phyloP scores from a whole-genome alignment of 441 rosid species.

The Gossypium trilobum region DNA sequence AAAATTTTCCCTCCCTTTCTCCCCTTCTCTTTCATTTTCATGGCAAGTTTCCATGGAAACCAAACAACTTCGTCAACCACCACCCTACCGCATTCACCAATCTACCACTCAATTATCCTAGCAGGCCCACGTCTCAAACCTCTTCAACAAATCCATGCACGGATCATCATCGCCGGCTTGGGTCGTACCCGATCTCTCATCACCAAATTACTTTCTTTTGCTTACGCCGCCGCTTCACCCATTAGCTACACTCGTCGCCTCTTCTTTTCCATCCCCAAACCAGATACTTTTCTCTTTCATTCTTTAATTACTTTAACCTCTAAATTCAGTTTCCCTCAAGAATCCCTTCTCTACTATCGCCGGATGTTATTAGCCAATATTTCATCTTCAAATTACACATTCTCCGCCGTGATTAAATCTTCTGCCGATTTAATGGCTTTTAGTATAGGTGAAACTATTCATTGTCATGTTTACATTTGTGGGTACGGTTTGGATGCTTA shows the following conservation, averaged over 20 bases:
- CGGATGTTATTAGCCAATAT: slow-evolving; percentile 36
- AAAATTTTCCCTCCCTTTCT: neutral
- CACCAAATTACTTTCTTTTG: slow-evolving; percentile 62
- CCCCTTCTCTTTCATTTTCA: slow-evolving; percentile 3
- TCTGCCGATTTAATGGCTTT: slow-evolving; percentile 48
- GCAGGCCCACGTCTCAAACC: slow-evolving; percentile 61
- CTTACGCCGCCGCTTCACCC: slow-evolving; percentile 45
- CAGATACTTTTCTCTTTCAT: slow-evolving; percentile 66
- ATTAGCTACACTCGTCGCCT: slow-evolving; percentile 39
- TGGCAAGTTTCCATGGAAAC: slow-evolving; percentile 36
- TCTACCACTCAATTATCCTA: slow-evolving; percentile 39
- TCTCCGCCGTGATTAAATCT: slow-evolving; percentile 64
- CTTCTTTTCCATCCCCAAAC: slow-evolving; percentile 42
- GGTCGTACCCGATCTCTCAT: slow-evolving; percentile 50
- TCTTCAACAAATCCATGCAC: slow-evolving; percentile 58
- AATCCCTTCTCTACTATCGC: slow-evolving; percentile 46
- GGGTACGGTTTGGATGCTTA: slow-evolving; percentile 50
- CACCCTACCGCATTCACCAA: slow-evolving; percentile 33
- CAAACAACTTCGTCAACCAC: slow-evolving; percentile 12
- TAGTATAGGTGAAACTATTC: slow-evolving; percentile 41
- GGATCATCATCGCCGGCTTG: slow-evolving; percentile 40
- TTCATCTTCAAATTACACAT: slow-evolving; percentile 50
- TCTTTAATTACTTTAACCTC: slow-evolving; percentile 55
- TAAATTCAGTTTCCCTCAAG: slow-evolving; percentile 31
- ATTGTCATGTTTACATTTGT: slow-evolving; percentile 40